A percentile compares a stretch with the other conserved stretches of the same genome.
Conservation (phyloP, 176 grass and related monocot species). For the Carex myosuroides region DNA sequence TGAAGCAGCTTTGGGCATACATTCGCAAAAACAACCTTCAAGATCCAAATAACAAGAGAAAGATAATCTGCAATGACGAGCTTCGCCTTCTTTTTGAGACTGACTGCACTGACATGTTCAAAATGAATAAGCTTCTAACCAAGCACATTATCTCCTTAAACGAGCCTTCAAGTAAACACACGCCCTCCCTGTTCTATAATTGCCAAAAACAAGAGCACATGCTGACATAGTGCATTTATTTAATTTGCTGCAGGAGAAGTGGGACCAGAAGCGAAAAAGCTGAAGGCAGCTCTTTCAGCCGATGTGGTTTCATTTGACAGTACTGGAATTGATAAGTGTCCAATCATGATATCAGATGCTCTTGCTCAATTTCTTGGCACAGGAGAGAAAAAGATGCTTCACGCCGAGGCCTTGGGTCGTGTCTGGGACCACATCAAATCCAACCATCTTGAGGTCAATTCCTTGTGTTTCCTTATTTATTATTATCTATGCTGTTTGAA, state of each 20-base stretch:
- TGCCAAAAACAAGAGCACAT: neutral
- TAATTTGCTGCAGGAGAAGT: conserved; percentile 57
- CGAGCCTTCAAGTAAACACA: conserved; percentile 42
- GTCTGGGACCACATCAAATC: conserved; percentile 94
- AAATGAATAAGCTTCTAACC: conserved; percentile 83
- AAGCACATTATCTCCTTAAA: conserved; percentile 73
- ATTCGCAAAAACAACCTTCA: conserved; percentile 86
- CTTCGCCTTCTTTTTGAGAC: conserved; percentile 84
- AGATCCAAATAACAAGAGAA: conserved; percentile 92
- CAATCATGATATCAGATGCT: conserved; percentile 59
- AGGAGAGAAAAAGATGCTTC: conserved; percentile 72
- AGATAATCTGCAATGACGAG: conserved; percentile 93
- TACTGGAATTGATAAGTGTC: conserved; percentile 38
- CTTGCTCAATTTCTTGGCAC: conserved; percentile 77
- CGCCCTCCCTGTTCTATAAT: neutral
- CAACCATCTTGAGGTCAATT: conserved; percentile 86
- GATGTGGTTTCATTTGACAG: conserved; percentile 40
- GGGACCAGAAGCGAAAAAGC: conserved; percentile 50
- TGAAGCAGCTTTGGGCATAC: conserved; percentile 91
- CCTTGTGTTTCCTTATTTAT: conserved; percentile 6
- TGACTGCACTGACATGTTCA: conserved; percentile 90
- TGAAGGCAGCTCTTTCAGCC: conserved; percentile 30
- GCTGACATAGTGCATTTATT: conserved; percentile 15
- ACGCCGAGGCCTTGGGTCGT: conserved; percentile 61
- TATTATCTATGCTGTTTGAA: neutral